A percentile compares a stretch with the other conserved stretches of the same genome.
Conservation (phyloP, 805 yeast species). For the Wickerhamiella spandovensis region DNA sequence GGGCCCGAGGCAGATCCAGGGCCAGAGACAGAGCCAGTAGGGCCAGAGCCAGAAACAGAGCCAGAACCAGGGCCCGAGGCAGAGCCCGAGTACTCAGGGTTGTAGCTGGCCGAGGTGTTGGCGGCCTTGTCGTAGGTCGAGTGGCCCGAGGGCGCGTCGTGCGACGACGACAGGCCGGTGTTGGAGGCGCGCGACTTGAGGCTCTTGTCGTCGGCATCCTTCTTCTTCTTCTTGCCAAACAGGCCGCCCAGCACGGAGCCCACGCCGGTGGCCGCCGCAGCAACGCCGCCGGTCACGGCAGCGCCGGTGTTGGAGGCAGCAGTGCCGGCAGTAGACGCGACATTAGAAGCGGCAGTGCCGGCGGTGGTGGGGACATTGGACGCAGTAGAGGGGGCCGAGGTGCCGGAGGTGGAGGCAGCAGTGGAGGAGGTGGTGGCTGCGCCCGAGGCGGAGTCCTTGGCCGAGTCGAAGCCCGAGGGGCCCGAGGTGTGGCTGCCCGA, state of each 20-base stretch:
- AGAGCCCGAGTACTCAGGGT: not conserved
- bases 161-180: not conserved
- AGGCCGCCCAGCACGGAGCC: not conserved
- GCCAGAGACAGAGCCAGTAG: slow-evolving; percentile 10
- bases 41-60: slow-evolving; percentile 6
- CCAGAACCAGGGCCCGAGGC: not conserved
- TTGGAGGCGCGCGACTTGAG: not conserved
- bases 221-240: not conserved
- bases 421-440: not conserved
- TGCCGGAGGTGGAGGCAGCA: not conserved
- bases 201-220: not conserved
- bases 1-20: slow-evolving; percentile 9
- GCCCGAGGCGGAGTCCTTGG: not conserved
- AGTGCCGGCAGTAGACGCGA: slow-evolving; percentile 9
- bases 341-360: slow-evolving; percentile 9
- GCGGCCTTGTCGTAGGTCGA: slow-evolving; percentile 1
- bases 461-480: slow-evolving; percentile 2
- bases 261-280: not conserved
- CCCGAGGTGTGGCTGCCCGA: not conserved
- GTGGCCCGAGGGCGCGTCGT: not conserved
- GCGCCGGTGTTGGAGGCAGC: slow-evolving; percentile 3
- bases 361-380: not conserved
- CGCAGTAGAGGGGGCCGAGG: not conserved
- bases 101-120: slow-evolving; percentile 29
- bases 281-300: slow-evolving; percentile 3